phyloP scores from a whole-genome alignment of 2,329 filamentous ascomycete genomes.

The Diaporthe australafricana region DNA sequence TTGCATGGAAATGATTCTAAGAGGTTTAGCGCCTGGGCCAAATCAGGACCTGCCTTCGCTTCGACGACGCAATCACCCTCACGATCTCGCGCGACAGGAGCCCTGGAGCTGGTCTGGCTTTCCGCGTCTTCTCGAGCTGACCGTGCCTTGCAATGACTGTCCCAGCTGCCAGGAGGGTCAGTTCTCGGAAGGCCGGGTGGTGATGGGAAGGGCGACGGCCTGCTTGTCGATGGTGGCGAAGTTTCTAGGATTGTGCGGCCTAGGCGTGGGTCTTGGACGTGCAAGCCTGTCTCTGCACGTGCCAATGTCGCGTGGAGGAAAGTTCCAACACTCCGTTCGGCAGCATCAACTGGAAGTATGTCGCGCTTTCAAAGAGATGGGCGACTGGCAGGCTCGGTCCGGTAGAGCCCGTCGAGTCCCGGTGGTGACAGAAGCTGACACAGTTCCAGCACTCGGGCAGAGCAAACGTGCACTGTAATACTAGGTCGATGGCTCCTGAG shows the following conservation, averaged over 20 bases:
- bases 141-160: background rate
- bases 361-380: constrained; percentile 18
- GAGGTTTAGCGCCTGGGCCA: constrained; percentile 39
- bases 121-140: background rate
- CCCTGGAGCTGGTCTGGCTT: constrained; percentile 27
- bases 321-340: constrained; percentile 4
- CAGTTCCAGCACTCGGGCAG: constrained; percentile 52
- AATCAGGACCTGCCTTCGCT: constrained; percentile 45
- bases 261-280: background rate
- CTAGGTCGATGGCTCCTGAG: constrained; percentile 58
- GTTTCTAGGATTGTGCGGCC: constrained; percentile 2
- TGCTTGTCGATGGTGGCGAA: constrained; percentile 27
- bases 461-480: constrained; percentile 66
- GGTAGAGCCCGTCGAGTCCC: constrained; percentile 12
- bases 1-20: constrained; percentile 63
- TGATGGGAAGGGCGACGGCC: background rate
- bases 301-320: constrained; percentile 16
- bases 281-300: constrained; percentile 25
- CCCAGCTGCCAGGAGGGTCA: background rate
- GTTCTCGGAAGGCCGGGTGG: constrained; percentile 5
- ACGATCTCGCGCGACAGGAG: constrained; percentile 37
- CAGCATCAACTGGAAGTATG: constrained; percentile 20
- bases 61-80: constrained; percentile 35
- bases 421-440: constrained; percentile 46
- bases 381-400: constrained; percentile 24